Percentiles rank a stretch among this genome's conserved stretches.
These are phyloP conservation scores for Areca catechu DNA, from an alignment of 176 grass and related monocot genomes.

Conservation along the genomic window DNA sequence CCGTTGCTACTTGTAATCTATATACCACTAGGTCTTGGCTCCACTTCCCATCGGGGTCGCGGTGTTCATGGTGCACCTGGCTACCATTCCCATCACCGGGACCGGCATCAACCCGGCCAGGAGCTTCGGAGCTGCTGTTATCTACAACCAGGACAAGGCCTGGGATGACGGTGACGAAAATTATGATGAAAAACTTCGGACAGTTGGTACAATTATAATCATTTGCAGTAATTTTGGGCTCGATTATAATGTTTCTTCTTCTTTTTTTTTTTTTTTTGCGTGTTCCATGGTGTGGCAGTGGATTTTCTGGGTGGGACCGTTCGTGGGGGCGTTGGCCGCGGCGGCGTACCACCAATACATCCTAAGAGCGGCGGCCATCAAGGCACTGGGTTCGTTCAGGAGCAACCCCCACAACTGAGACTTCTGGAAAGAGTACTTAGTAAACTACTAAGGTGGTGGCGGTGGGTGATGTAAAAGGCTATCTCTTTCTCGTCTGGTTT, in stretches of 20 bases:
- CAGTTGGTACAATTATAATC: too few relatives aligned
- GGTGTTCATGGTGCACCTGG: constrained; percentile 16
- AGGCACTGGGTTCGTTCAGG: constrained; percentile 15
- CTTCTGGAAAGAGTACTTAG: too few relatives aligned
- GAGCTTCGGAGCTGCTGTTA: constrained; percentile 8
- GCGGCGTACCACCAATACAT: constrained; percentile 18
- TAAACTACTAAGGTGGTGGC: too few relatives aligned
- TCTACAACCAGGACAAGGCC: constrained; percentile 15
- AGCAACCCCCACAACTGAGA: constrained; percentile 17
- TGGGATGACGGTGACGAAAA: not conserved
- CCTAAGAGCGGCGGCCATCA: constrained; percentile 10
- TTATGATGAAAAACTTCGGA: too few relatives aligned
- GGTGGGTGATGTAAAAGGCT: too few relatives aligned
- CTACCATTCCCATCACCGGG: constrained; percentile 15
- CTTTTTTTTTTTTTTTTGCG: too few relatives aligned
- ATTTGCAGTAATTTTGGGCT: too few relatives aligned
- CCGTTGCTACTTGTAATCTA: too few relatives aligned
- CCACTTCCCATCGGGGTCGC: constrained; percentile 16
- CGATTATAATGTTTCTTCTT: too few relatives aligned
- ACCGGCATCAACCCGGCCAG: constrained; percentile 13
- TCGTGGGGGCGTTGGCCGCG: constrained; percentile 4
- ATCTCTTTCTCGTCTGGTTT: too few relatives aligned
- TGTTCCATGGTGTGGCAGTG: not conserved
- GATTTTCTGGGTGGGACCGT: constrained; percentile 16
- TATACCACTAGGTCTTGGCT: constrained; percentile 3